Conservation (phyloP, 2,329 filamentous ascomycete genomes). For the Cadophora sp. region DNA sequence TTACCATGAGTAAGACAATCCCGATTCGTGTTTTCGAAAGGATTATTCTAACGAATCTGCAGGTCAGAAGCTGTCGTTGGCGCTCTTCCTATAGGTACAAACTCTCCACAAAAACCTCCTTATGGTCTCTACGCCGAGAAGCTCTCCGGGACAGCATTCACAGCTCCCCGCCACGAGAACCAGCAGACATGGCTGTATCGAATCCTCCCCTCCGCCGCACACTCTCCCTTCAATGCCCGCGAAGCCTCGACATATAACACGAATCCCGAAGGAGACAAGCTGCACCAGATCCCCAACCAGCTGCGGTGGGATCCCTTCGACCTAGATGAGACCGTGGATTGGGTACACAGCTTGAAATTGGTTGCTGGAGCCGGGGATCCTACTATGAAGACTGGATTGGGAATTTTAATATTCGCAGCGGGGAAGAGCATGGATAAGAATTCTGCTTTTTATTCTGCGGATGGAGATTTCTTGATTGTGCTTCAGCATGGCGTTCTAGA, state of each 20-base stretch:
- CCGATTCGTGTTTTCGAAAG: background rate
- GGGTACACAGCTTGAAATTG: constrained; percentile 68
- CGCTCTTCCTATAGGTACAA: constrained; percentile 68
- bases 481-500: constrained; percentile 77
- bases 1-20: constrained; percentile 64
- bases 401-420: constrained; percentile 81
- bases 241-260: constrained; percentile 53
- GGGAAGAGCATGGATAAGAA: constrained; percentile 78
- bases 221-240: constrained; percentile 54
- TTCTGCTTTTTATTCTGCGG: constrained; percentile 83
- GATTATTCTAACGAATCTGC: constrained; percentile 22
- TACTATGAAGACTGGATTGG: constrained; percentile 78
- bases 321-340: constrained; percentile 71
- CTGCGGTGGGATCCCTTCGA: constrained; percentile 78
- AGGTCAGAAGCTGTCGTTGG: constrained; percentile 71
- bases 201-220: constrained; percentile 59
- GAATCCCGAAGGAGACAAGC: constrained; percentile 43
- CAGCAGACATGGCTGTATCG: constrained; percentile 65
- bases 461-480: constrained; percentile 80
- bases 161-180: constrained; percentile 61
- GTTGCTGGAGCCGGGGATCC: constrained; percentile 83
- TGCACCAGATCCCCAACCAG: constrained; percentile 82
- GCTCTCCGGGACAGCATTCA: constrained; percentile 64
- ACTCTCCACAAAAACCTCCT: constrained; percentile 73
- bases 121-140: constrained; percentile 74